Conservation (phyloP, 129 eudicot genomes). For the Chrysanthemum lavandulifolium region DNA sequence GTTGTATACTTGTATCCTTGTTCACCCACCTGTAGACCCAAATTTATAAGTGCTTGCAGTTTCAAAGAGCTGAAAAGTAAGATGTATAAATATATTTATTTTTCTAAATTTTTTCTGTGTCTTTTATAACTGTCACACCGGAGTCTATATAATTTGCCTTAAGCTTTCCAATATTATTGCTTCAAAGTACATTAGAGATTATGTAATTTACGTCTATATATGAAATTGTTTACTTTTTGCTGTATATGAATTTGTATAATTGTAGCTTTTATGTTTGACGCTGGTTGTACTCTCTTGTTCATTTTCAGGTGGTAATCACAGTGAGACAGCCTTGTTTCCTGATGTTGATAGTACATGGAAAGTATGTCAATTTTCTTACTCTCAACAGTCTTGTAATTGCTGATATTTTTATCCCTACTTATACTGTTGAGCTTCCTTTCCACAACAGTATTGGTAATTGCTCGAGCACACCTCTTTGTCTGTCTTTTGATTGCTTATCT, state of each 20-base stretch:
- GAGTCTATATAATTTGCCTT: not conserved
- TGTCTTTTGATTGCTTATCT: not conserved
- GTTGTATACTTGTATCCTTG: not conserved
- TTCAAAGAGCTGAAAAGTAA: not conserved
- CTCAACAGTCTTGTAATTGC: not conserved
- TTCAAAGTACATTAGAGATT: conserved; percentile 6
- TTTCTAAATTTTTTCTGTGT: no score
- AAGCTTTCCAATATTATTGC: not conserved
- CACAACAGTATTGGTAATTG: no score
- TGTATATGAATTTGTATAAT: conserved; percentile 10
- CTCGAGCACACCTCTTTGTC: not conserved
- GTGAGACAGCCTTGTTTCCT: conserved; percentile 77
- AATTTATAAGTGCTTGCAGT: conserved; percentile 5
- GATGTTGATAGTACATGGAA: conserved; percentile 90
- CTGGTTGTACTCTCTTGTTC: not conserved
- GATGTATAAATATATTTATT: not conserved
- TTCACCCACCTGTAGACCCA: not conserved
- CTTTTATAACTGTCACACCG: not conserved
- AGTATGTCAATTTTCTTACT: conserved; percentile 44
- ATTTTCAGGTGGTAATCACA: conserved; percentile 60
- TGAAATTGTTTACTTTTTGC: not conserved
- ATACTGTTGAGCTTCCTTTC: no score
- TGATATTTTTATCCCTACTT: not conserved
- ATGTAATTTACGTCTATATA: not conserved
- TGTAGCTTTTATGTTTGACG: conserved; percentile 2